Conservation (phyloP, 2,329 filamentous ascomycete species). For the Ophiostoma ips region DNA sequence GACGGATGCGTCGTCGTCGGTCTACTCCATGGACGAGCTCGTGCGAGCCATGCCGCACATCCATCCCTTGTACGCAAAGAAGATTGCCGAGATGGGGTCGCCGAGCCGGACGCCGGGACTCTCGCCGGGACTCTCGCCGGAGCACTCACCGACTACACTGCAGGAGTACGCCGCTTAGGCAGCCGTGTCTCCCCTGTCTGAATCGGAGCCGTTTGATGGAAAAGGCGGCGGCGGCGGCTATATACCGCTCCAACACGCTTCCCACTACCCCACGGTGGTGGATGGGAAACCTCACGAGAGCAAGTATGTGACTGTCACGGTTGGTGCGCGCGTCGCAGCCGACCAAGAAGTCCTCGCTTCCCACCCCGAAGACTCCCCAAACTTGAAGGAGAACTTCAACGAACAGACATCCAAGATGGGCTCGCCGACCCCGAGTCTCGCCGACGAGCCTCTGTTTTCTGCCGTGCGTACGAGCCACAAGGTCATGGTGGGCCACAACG, state of each 20-base stretch:
- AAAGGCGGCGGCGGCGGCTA: background rate
- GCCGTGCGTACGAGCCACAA: slow-evolving; percentile 30
- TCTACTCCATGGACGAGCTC: slow-evolving; percentile 20
- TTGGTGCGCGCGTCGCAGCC: background rate
- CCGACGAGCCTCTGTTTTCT: slow-evolving; percentile 22
- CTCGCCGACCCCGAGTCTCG: slow-evolving; percentile 30
- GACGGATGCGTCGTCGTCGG: slow-evolving; percentile 18
- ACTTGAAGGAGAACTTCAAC: background rate
- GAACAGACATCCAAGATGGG: slow-evolving; percentile 18
- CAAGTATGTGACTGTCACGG: background rate
- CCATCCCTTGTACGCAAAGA: slow-evolving; percentile 18
- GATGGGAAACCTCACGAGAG: background rate
- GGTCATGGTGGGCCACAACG: slow-evolving; percentile 39
- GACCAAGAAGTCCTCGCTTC: too few species aligned
- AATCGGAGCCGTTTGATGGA: background rate
- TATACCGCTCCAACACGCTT: background rate
- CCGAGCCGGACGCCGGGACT: background rate
- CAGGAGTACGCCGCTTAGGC: slow-evolving; percentile 13
- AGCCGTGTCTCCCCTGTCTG: slow-evolving; percentile 7
- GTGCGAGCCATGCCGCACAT: slow-evolving; percentile 12
- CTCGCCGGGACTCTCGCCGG: too few species aligned
- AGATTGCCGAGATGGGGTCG: slow-evolving; percentile 7
- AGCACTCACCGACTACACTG: slow-evolving; percentile 1
- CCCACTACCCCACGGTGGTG: background rate
- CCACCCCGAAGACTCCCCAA: background rate